Conservation (phyloP, 148 eudicot species). For the Rhododendron ovatum region DNA sequence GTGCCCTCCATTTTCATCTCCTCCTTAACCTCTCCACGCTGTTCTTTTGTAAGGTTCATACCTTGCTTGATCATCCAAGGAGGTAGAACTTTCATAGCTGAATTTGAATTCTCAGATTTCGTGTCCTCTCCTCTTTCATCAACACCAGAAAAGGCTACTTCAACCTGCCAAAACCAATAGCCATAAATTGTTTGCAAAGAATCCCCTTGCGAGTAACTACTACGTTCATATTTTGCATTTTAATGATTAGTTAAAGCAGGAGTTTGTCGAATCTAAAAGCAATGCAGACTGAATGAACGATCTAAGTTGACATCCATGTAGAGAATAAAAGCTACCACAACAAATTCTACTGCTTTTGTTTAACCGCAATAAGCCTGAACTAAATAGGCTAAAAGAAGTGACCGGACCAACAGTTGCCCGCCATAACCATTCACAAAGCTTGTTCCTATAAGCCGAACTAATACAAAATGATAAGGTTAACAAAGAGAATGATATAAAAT, state of each 20-base stretch:
- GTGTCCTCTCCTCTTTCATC: slow-evolving; percentile 54
- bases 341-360: neutral
- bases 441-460: neutral
- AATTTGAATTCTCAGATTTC: slow-evolving; percentile 38
- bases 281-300: neutral
- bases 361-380: neutral
- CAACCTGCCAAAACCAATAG: slow-evolving; percentile 48
- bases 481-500: neutral
- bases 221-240: neutral
- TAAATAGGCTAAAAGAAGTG: neutral
- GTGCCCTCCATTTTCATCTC: slow-evolving; percentile 60
- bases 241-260: neutral
- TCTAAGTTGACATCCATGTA: neutral
- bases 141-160: slow-evolving; percentile 62
- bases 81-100: slow-evolving; percentile 78
- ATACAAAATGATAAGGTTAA: neutral
- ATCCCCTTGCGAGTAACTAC: neutral
- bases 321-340: neutral
- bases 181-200: neutral
- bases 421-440: neutral
- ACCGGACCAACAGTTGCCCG: neutral
- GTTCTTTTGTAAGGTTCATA: slow-evolving; percentile 87
- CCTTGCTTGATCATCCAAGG: slow-evolving; percentile 98
- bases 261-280: neutral
- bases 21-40: slow-evolving; percentile 73